These are phyloP conservation scores for Aquilaria sinensis DNA, from an alignment of 345 rosid genomes.

Conservation along the genomic window DNA sequence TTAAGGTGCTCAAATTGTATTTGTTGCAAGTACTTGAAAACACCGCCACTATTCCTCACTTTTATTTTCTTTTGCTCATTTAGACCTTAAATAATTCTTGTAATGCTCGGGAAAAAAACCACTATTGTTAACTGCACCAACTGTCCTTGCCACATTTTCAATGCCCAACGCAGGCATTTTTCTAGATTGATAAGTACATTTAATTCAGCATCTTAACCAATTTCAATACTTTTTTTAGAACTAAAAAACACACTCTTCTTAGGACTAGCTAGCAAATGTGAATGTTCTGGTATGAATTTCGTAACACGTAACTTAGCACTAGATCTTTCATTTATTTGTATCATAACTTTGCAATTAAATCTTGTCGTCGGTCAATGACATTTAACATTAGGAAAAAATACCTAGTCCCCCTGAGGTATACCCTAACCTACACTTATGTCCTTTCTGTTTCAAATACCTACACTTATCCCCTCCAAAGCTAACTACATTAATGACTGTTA, in stretches of 20 bases:
- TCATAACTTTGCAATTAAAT: not conserved
- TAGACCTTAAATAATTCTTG: not conserved
- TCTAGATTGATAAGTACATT: not conserved
- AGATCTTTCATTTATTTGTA: too few relatives aligned
- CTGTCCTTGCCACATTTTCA: too few relatives aligned
- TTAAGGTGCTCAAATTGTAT: not conserved
- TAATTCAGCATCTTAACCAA: not conserved
- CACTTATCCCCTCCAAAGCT: too few relatives aligned
- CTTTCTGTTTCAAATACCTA: too few relatives aligned
- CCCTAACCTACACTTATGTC: not conserved
- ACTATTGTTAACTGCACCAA: not conserved
- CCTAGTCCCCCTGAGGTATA: not conserved
- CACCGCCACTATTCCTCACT: not conserved
- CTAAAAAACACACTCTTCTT: not conserved
- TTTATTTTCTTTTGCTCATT: not conserved
- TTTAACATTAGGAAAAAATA: not conserved
- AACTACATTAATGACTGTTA: too few relatives aligned
- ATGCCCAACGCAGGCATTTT: not conserved
- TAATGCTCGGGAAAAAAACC: not conserved
- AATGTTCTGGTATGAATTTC: too few relatives aligned
- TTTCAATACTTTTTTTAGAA: not conserved
- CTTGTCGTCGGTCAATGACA: not conserved
- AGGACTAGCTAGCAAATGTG: too few relatives aligned
- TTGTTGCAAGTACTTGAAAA: not conserved
- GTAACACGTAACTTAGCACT: too few relatives aligned